These are phyloP conservation scores for Penicillium macrosclerotiorum DNA, from an alignment of 495 filamentous ascomycete species.

Conservation along the genomic window DNA sequence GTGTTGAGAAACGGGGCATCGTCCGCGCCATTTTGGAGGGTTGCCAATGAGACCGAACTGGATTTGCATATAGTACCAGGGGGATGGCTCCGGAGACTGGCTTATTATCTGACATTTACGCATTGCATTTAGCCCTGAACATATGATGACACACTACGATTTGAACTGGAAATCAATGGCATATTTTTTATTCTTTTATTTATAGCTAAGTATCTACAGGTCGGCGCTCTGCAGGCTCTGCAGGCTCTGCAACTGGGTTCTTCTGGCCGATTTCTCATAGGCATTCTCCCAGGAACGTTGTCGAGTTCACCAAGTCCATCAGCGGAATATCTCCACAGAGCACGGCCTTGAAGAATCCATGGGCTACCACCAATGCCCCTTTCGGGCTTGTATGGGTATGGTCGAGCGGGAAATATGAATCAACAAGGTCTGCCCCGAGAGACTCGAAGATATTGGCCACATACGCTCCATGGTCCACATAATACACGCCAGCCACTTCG, in stretches of 20 bases:
- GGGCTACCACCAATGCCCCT: conserved; percentile 57
- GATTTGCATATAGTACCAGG: not conserved
- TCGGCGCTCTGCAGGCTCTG: too few relatives aligned
- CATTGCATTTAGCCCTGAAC: conserved; percentile 12
- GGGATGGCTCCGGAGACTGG: not conserved
- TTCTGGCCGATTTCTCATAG: conserved; percentile 15
- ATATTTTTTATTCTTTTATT: too few relatives aligned
- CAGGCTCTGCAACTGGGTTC: too few relatives aligned
- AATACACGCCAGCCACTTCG: conserved; percentile 41
- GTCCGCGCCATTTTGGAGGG: conserved; percentile 46
- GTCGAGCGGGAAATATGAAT: conserved; percentile 57
- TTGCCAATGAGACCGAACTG: conserved; percentile 9
- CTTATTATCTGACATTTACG: not conserved
- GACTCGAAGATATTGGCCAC: conserved; percentile 50
- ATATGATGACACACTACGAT: conserved; percentile 10
- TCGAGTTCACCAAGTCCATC: conserved; percentile 31
- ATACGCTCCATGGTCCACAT: conserved; percentile 62
- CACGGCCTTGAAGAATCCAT: conserved; percentile 62
- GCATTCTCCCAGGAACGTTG: conserved; percentile 32
- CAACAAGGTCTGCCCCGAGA: conserved; percentile 43
- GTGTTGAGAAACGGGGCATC: conserved; percentile 48
- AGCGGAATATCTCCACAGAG: conserved; percentile 39
- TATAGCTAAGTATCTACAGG: too few relatives aligned
- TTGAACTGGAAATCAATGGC: not conserved
- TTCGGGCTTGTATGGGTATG: conserved; percentile 63